Conservation (phyloP, 1,284 basidiomycete species). For the Puccinia polysora region DNA sequence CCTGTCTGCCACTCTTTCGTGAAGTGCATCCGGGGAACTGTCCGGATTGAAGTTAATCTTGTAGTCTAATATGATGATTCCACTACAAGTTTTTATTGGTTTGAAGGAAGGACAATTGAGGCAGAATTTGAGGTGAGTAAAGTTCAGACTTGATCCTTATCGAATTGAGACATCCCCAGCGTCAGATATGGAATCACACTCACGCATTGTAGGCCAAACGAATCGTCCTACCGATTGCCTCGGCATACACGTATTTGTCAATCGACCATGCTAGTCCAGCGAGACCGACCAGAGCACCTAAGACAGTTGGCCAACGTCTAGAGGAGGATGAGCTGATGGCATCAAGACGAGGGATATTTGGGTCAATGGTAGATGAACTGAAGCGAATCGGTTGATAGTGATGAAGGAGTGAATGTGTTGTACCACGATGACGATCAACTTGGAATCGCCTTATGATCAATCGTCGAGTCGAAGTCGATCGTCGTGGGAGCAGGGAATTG, state of each 20-base stretch:
- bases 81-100: too few relatives aligned
- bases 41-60: conserved; percentile 72
- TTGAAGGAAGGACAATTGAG: neutral
- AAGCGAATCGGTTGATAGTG: too few relatives aligned
- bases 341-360: too few relatives aligned
- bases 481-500: too few relatives aligned
- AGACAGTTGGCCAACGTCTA: too few relatives aligned
- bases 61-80: conserved; percentile 52
- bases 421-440: too few relatives aligned
- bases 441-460: too few relatives aligned
- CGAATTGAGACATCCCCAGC: too few relatives aligned
- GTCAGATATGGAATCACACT: neutral
- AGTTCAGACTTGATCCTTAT: neutral
- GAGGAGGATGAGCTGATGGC: too few relatives aligned
- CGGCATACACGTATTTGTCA: conserved; percentile 20
- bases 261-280: neutral
- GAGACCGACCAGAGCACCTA: conserved; percentile 3
- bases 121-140: neutral
- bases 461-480: too few relatives aligned
- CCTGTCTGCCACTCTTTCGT: conserved; percentile 73
- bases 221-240: conserved; percentile 14
- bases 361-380: too few relatives aligned
- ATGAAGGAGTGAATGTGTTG: too few relatives aligned
- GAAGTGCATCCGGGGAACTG: conserved; percentile 63
- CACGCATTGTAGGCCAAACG: conserved; percentile 40